Conservation (phyloP, 176 grass and related monocot genomes). For the Alopecurus myosuroides region DNA sequence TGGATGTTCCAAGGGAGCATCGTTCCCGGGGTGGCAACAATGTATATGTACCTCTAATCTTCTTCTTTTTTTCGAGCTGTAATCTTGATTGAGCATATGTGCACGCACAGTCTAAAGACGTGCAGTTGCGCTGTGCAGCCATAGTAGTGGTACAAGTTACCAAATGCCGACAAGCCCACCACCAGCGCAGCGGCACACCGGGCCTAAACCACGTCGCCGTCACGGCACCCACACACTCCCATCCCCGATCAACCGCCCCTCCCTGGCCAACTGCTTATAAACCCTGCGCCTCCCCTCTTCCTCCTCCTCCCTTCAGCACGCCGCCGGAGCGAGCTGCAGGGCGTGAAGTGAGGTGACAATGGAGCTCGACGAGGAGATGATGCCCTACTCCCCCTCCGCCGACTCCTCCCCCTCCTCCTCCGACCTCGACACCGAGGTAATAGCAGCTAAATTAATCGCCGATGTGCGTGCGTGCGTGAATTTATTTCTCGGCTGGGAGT, state of each 20-base stretch:
- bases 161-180: not conserved
- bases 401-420: constrained; percentile 86
- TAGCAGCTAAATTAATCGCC: not conserved
- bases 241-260: constrained; percentile 19
- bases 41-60: too few relatives aligned
- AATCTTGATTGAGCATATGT: not conserved
- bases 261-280: constrained; percentile 39
- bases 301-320: not conserved
- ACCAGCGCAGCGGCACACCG: not conserved
- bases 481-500: not conserved
- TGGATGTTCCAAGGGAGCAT: not conserved
- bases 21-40: not conserved
- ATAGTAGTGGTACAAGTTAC: not conserved
- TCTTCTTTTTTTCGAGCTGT: too few relatives aligned
- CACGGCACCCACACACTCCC: constrained; percentile 10
- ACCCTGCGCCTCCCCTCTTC: not conserved
- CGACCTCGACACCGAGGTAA: constrained; percentile 97
- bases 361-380: constrained; percentile 62
- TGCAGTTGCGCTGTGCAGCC: too few relatives aligned
- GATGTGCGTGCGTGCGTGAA: too few relatives aligned
- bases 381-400: constrained; percentile 71
- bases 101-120: not conserved
- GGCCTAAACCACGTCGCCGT: constrained; percentile 19
- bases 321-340: not conserved
- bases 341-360: constrained; percentile 19